Base-by-base conservation (phyloP, 345 rosid genomes). In the Lepidium aucheri region DNA sequence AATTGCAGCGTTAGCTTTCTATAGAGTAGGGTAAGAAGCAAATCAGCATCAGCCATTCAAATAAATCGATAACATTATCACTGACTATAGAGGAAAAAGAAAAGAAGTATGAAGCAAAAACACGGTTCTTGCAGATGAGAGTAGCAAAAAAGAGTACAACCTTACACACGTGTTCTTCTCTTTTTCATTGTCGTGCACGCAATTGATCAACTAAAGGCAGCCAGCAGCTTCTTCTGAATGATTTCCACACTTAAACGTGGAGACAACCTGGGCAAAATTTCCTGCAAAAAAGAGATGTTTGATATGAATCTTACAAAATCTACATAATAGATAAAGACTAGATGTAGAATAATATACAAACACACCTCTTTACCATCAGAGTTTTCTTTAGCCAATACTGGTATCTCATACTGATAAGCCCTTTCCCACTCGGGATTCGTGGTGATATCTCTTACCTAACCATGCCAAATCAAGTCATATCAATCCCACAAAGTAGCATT, bases 391-490 rank as follows among this genome's bases (percentile, higher is more conserved):
- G 91, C 93, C 63, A 89, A 65, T 28, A 89, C 87, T 11, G 93
- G 96, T 40, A 92, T 86, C 80, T 89, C 95, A 69, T 78, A 87
- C 64, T 87, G 89, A 76, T 81, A 92, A 56, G 91, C 85, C 45
- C 41, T 83, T 70, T 92, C 93, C 95, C 95, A 86, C 20, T 83
- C 85, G 2, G 93, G 93, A 63, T 86, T 82, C 70, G 74, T 76
- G 53, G 88, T 87, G 17, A 87, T 87, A 78, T 92, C 96, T 62
- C 93, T 83, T 18, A 83, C 84, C 93, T 85, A 64, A 71, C 17
- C 70, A 72, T 50, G 20, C 40, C 26, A 49, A 61, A 45, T 2
- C 3, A 8, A 58, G 20, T 11, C 34, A 69, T 11, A 47, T 60
- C 3, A 41, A 15, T 16, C 4, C 17, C 41, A 52, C 41, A 28